A percentile compares a stretch with the other conserved stretches of the same genome.
phyloP scores from a whole-genome alignment of 768 basidiomycete species.

The Leccinellum luteum region DNA sequence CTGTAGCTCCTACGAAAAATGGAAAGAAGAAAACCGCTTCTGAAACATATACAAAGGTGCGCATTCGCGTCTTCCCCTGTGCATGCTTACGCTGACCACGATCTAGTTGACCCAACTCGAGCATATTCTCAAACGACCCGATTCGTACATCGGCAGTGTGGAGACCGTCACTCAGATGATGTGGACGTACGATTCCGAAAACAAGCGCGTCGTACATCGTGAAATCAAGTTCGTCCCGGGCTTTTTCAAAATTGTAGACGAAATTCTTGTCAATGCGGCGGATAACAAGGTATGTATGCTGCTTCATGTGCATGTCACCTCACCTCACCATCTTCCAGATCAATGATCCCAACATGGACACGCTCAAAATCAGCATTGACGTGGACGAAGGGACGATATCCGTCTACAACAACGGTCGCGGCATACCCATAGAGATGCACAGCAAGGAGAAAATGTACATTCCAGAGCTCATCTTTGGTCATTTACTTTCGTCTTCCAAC shows the following conservation, averaged over 20 bases:
- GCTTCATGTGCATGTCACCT: not conserved
- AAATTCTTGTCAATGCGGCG: slow-evolving; percentile 98
- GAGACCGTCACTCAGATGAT: slow-evolving; percentile 83
- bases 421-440: slow-evolving; percentile 97
- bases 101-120: slow-evolving; percentile 88
- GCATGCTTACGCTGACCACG: not conserved
- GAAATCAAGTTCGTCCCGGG: slow-evolving; percentile 93
- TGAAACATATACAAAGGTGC: slow-evolving; percentile 87
- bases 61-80: slow-evolving; percentile 10
- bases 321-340: slow-evolving; percentile 50
- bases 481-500: slow-evolving; percentile 91
- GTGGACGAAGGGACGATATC: slow-evolving; percentile 82
- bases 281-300: slow-evolving; percentile 86
- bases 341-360: slow-evolving; percentile 89
- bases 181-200: slow-evolving; percentile 91
- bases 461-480: slow-evolving; percentile 96
- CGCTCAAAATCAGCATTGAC: slow-evolving; percentile 85
- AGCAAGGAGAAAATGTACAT: slow-evolving; percentile 91
- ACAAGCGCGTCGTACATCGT: slow-evolving; percentile 78
- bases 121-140: slow-evolving; percentile 88
- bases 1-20: slow-evolving; percentile 28
- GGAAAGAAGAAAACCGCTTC: slow-evolving; percentile 84
- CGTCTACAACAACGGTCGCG: slow-evolving; percentile 92
- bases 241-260: slow-evolving; percentile 99
- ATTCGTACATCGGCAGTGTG: slow-evolving; percentile 95